A percentile compares a stretch with the other conserved stretches of the same genome.
phyloP scores from a whole-genome alignment of 768 basidiomycete genomes.

The Gymnopilus dilepis region DNA sequence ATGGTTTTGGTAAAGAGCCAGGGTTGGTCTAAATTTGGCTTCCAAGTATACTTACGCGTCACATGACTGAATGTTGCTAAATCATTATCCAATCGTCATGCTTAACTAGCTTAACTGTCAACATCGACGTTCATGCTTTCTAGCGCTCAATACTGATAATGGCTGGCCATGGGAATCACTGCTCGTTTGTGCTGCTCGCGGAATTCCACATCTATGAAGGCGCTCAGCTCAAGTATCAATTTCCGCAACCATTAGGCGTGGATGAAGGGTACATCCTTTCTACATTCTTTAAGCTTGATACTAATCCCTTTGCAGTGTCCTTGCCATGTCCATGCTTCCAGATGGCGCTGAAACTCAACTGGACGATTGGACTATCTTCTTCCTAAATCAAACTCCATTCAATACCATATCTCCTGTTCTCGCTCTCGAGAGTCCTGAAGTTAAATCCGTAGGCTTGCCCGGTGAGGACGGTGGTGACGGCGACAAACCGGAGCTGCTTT shows the following conservation, averaged over 20 bases:
- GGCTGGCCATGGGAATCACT: constrained; percentile 73
- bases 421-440: constrained; percentile 65
- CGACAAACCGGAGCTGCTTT: constrained; percentile 65
- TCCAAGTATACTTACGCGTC: not conserved
- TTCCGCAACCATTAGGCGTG: constrained; percentile 91
- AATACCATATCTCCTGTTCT: constrained; percentile 87
- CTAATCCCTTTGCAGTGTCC: constrained; percentile 55
- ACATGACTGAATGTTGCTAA: not conserved
- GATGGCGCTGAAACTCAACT: constrained; percentile 95
- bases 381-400: constrained; percentile 91
- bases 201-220: constrained; percentile 98
- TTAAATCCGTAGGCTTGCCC: constrained; percentile 39
- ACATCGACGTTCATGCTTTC: not conserved
- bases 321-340: constrained; percentile 98
- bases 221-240: constrained; percentile 93
- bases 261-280: constrained; percentile 81
- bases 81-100: no score
- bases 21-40: not conserved
- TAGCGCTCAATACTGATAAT: constrained; percentile 26
- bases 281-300: constrained; percentile 9
- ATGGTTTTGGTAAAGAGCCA: constrained; percentile 6
- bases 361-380: constrained; percentile 99
- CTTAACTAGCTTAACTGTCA: not conserved
- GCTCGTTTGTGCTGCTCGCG: constrained; percentile 94
- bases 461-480: constrained; percentile 33